These are phyloP conservation scores for Claviceps monticola DNA, from an alignment of 2,329 filamentous ascomycete genomes.

Conservation along the genomic window DNA sequence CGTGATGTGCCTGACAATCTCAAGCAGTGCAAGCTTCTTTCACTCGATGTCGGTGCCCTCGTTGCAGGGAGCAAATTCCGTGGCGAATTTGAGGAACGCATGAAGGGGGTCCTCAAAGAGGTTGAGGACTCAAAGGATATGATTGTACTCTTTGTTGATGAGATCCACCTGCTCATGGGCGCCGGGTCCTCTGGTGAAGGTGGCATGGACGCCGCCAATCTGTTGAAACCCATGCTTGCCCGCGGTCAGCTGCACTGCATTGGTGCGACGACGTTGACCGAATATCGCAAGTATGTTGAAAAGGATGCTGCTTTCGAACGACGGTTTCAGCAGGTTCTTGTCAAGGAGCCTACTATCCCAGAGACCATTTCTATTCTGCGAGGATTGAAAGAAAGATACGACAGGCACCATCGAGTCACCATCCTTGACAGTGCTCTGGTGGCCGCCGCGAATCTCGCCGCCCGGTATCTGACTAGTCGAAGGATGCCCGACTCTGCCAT, in stretches of 20 bases:
- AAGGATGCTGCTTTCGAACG: constrained; percentile 97
- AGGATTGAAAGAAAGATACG: constrained; percentile 94
- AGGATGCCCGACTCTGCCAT: constrained; percentile 93
- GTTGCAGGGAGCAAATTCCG: constrained; percentile 97
- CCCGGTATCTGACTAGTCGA: constrained; percentile 81
- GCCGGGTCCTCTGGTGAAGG: constrained; percentile 89
- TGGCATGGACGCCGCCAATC: constrained; percentile 95
- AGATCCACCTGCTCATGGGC: constrained; percentile 97
- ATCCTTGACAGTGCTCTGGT: constrained; percentile 93
- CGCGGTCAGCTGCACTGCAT: constrained; percentile 96
- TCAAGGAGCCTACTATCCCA: constrained; percentile 78
- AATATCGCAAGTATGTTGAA: constrained; percentile 98
- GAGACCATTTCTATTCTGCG: constrained; percentile 98
- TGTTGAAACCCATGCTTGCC: constrained; percentile 96
- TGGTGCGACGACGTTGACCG: constrained; percentile 83
- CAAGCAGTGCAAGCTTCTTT: constrained; percentile 84
- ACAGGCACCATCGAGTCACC: constrained; percentile 94
- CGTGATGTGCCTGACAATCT: constrained; percentile 92
- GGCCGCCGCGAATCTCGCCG: constrained; percentile 76
- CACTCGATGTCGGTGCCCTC: constrained; percentile 85
- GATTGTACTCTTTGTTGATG: constrained; percentile 96
- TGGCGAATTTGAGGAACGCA: constrained; percentile 96
- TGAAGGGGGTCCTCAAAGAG: constrained; percentile 98
- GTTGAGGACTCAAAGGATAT: constrained; percentile 90
- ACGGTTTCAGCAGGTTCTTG: constrained; percentile 94